Evolutionary conservation across 768 basidiomycete genomes (phyloP).

Genomic region (Tephrocybe sp.): DNA sequence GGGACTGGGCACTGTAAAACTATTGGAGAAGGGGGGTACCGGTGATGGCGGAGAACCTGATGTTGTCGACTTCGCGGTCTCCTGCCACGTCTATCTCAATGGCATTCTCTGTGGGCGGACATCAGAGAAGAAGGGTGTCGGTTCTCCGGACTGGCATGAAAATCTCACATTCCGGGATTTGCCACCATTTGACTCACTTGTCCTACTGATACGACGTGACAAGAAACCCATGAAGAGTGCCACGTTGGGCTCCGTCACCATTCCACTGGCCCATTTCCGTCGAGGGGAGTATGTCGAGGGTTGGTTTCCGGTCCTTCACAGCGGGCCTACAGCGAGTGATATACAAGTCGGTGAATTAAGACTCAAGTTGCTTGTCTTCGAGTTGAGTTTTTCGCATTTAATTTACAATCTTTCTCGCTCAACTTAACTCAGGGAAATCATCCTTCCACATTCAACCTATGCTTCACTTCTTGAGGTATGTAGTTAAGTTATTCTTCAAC

Average conservation of each 20-base stretch:
- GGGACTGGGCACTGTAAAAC: conserved; percentile 58
- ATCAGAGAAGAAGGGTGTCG: conserved; percentile 65
- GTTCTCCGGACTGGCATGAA: conserved; percentile 83
- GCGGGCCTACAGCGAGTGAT: conserved; percentile 46
- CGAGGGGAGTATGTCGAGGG: conserved; percentile 77
- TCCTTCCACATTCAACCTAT: conserved; percentile 71
- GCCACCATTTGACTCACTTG: conserved; percentile 74
- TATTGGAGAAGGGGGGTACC: conserved; percentile 30
- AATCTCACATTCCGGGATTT: conserved; percentile 71
- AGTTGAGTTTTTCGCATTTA: conserved; percentile 43
- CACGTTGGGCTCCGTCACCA: conserved; percentile 58
- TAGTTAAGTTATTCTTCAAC: neutral
- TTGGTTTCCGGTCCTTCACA: conserved; percentile 76
- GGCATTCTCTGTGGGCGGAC: conserved; percentile 70
- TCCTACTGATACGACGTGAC: conserved; percentile 68
- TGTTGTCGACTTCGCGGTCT: conserved; percentile 66
- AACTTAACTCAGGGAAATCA: conserved; percentile 59
- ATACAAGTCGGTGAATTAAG: conserved; percentile 75
- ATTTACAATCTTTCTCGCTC: conserved; percentile 8
- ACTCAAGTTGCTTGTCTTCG: conserved; percentile 71
- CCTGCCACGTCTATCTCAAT: conserved; percentile 78
- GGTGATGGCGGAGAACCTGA: conserved; percentile 43
- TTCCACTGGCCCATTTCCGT: conserved; percentile 70
- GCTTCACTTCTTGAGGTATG: conserved; percentile 55
- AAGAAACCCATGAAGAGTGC: conserved; percentile 59